These are phyloP conservation scores for Calonectria crousiana DNA, from an alignment of 2,329 filamentous ascomycete species.

Conservation along the genomic window DNA sequence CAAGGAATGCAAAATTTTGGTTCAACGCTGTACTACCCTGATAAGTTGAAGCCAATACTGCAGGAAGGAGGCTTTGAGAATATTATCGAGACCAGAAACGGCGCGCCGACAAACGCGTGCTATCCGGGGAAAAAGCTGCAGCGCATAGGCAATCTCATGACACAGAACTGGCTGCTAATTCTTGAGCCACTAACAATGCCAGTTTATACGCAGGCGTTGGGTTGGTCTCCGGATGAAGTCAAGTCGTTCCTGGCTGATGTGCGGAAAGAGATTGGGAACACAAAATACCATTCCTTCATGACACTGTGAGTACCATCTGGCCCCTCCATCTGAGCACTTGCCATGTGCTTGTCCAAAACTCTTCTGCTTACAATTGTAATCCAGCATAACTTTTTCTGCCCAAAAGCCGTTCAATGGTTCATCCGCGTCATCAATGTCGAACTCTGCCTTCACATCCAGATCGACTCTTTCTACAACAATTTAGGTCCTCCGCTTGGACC, in stretches of 20 bases:
- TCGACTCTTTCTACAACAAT: neutral
- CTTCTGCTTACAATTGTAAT: neutral
- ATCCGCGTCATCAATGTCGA: constrained; percentile 22
- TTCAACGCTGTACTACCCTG: constrained; percentile 32
- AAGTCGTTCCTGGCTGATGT: constrained; percentile 34
- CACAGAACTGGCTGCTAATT: constrained; percentile 38
- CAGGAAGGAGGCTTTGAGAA: constrained; percentile 34
- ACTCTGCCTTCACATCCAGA: constrained; percentile 22
- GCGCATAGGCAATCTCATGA: constrained; percentile 39
- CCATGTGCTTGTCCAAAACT: neutral
- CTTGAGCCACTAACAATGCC: constrained; percentile 39
- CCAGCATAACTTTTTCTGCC: neutral
- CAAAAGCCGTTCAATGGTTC: neutral
- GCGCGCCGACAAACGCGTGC: constrained; percentile 40
- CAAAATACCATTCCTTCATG: constrained; percentile 41
- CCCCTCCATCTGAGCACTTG: constrained; percentile 16
- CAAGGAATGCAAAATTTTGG: constrained; percentile 35
- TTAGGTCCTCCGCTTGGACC: too few species aligned
- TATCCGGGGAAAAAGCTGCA: constrained; percentile 40
- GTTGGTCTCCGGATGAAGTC: constrained; percentile 35
- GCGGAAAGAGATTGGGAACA: constrained; percentile 36
- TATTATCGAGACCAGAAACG: constrained; percentile 38
- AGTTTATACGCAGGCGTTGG: constrained; percentile 36
- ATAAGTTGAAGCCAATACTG: constrained; percentile 12
- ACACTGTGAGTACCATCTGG: constrained; percentile 33